A percentile compares a stretch with the other conserved stretches of the same genome.
These are phyloP conservation scores for Collybia sordida DNA, from an alignment of 768 basidiomycete species.

Conservation along the genomic window DNA sequence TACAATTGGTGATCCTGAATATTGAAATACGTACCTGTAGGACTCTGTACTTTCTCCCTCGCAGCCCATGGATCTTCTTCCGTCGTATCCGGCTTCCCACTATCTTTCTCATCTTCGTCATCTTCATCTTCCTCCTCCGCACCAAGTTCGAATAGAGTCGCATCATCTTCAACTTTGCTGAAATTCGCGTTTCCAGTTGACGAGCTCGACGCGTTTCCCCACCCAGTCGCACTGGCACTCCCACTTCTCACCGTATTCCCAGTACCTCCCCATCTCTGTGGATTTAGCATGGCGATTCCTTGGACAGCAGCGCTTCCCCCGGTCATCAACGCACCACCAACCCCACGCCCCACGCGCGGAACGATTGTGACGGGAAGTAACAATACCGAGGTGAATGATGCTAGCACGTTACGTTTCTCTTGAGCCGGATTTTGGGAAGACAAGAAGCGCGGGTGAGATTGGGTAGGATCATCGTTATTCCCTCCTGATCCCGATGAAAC, in stretches of 20 bases:
- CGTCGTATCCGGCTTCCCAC: conserved; percentile 29
- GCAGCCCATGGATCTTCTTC: conserved; percentile 12
- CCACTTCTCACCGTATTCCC: conserved; percentile 7
- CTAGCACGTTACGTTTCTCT: conserved; percentile 89
- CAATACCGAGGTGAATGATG: conserved; percentile 87
- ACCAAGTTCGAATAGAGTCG: conserved; percentile 52
- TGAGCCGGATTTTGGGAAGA: conserved; percentile 80
- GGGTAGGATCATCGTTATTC: conserved; percentile 8
- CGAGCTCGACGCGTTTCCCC: conserved; percentile 21
- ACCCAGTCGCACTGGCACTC: conserved; percentile 17
- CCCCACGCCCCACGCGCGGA: conserved; percentile 73
- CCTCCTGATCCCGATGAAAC: neutral
- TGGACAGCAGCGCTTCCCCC: conserved; percentile 78
- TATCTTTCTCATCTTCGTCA: conserved; percentile 1
- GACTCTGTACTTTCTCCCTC: conserved; percentile 5
- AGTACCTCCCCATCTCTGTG: conserved; percentile 76
- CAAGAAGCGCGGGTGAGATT: conserved; percentile 72
- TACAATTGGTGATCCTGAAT: too few species aligned
- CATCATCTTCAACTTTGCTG: conserved; percentile 32
- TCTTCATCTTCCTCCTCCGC: conserved; percentile 36
- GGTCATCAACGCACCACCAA: conserved; percentile 66
- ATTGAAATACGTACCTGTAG: neutral
- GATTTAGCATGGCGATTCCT: conserved; percentile 88
- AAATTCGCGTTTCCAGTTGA: conserved; percentile 9
- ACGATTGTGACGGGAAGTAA: conserved; percentile 96